Conservation (phyloP, 2,329 filamentous ascomycete genomes). For the Cladophialophora yegresii region DNA sequence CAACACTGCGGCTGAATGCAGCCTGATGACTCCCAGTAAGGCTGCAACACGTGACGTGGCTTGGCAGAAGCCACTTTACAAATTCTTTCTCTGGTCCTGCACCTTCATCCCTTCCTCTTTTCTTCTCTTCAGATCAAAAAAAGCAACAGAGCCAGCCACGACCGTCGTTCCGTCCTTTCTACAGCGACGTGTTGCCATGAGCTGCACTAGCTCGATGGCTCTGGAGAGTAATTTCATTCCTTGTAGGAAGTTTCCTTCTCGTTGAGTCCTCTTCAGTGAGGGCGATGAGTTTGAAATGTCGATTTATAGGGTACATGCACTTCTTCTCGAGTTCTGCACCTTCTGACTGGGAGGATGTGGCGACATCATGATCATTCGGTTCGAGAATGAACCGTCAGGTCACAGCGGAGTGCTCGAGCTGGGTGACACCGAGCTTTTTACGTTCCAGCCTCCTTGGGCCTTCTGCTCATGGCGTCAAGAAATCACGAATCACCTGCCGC, state of each 20-base stretch:
- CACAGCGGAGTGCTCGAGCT: conserved; percentile 1
- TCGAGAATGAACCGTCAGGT: neutral
- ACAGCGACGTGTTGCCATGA: conserved; percentile 71
- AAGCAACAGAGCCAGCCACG: conserved; percentile 58
- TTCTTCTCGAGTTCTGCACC: neutral
- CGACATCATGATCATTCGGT: neutral
- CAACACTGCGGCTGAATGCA: neutral
- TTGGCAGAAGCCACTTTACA: conserved; percentile 15
- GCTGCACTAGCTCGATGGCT: conserved; percentile 57
- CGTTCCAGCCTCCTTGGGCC: conserved; percentile 7
- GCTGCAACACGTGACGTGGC: conserved; percentile 2
- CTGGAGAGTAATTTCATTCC: conserved; percentile 61
- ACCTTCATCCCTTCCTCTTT: conserved; percentile 21
- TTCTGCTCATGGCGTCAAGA: neutral
- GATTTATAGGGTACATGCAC: conserved; percentile 64
- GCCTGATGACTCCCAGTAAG: neutral
- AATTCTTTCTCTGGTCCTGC: conserved; percentile 15
- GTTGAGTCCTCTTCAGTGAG: conserved; percentile 70
- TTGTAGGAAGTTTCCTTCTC: conserved; percentile 70
- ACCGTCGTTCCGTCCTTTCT: conserved; percentile 60
- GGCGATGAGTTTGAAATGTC: conserved; percentile 71
- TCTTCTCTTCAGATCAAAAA: conserved; percentile 37
- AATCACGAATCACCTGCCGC: conserved; percentile 9
- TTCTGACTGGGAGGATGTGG: neutral
- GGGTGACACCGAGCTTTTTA: conserved; percentile 6